Conservation (phyloP, 164 flowering plant species). For the Macadamia tetraphylla region DNA sequence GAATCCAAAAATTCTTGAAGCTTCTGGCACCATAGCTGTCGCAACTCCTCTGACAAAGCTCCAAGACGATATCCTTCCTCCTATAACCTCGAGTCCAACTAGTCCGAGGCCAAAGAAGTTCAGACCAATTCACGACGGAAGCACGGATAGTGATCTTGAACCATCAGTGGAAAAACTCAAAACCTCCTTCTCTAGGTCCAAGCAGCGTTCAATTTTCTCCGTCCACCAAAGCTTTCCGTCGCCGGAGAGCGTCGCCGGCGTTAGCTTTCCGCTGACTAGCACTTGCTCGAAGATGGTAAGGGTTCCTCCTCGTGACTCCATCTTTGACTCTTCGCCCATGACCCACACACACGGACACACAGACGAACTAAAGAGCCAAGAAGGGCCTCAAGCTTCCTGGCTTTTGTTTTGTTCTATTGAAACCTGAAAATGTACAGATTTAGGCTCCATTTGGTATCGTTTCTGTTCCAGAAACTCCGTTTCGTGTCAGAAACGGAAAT, state of each 20-base stretch:
- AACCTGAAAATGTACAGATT: too few species aligned
- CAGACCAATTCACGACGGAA: constrained; percentile 36
- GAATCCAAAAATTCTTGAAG: constrained; percentile 52
- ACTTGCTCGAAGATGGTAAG: constrained; percentile 38
- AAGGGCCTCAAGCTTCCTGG: too few species aligned
- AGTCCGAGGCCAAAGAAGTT: too few species aligned
- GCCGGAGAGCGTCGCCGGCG: constrained; percentile 30
- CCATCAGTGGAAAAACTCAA: constrained; percentile 62
- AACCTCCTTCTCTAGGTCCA: constrained; percentile 61
- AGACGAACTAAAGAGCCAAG: too few species aligned
- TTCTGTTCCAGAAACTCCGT: too few species aligned
- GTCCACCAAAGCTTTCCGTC: constrained; percentile 63
- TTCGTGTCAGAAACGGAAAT: too few species aligned
- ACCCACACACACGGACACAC: too few species aligned
- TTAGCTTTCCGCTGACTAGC: constrained; percentile 35
- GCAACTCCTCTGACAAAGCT: constrained; percentile 44
- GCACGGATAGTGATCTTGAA: constrained; percentile 42
- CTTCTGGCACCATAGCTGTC: constrained; percentile 43
- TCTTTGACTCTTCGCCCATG: neutral
- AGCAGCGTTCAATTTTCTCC: constrained; percentile 28
- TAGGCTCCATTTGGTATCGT: too few species aligned
- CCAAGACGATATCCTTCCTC: constrained; percentile 56
- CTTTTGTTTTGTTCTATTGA: too few species aligned
- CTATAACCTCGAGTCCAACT: constrained; percentile 17
- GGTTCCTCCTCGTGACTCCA: constrained; percentile 16